phyloP scores from a whole-genome alignment of 1,284 basidiomycete species.

The Hypsizygus ulmarius region DNA sequence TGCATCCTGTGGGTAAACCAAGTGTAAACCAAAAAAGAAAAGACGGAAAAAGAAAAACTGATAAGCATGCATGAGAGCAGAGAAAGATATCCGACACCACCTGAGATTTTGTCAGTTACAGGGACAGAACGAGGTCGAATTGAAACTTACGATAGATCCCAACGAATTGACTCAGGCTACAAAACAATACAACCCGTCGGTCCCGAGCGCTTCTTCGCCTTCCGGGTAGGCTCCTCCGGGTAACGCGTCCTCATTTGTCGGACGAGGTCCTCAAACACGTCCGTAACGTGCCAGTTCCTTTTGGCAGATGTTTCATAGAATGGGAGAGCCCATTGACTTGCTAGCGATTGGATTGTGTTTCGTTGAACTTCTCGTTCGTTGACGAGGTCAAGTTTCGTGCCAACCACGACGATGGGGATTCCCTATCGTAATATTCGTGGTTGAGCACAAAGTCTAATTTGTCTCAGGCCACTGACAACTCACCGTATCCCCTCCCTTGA shows the following conservation, averaged over 20 bases:
- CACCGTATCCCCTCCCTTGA: conserved; percentile 70
- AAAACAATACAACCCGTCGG: conserved; percentile 52
- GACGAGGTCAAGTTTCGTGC: conserved; percentile 84
- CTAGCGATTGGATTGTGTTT: conserved; percentile 62
- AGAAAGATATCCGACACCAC: background rate
- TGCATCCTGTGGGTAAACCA: too few relatives aligned
- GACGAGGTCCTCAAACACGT: conserved; percentile 78
- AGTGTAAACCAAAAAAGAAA: background rate
- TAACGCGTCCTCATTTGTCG: conserved; percentile 70
- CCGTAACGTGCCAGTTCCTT: conserved; percentile 74
- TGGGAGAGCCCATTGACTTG: conserved; percentile 67
- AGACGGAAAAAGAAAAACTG: background rate
- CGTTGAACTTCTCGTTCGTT: conserved; percentile 79
- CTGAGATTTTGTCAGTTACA: too few relatives aligned
- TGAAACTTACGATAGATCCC: conserved; percentile 28
- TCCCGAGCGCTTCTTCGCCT: conserved; percentile 34
- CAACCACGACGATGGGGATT: conserved; percentile 83
- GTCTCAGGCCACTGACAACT: conserved; percentile 19
- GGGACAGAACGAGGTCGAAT: conserved; percentile 4
- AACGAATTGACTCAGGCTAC: conserved; percentile 34
- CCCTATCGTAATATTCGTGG: conserved; percentile 33
- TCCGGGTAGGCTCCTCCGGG: conserved; percentile 46
- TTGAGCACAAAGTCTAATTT: conserved; percentile 1
- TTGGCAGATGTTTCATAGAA: conserved; percentile 87
- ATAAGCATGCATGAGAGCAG: background rate